These are phyloP conservation scores for Phytophthora multivora DNA, from an alignment of 352 stramenopile genomes.

Conservation along the genomic window DNA sequence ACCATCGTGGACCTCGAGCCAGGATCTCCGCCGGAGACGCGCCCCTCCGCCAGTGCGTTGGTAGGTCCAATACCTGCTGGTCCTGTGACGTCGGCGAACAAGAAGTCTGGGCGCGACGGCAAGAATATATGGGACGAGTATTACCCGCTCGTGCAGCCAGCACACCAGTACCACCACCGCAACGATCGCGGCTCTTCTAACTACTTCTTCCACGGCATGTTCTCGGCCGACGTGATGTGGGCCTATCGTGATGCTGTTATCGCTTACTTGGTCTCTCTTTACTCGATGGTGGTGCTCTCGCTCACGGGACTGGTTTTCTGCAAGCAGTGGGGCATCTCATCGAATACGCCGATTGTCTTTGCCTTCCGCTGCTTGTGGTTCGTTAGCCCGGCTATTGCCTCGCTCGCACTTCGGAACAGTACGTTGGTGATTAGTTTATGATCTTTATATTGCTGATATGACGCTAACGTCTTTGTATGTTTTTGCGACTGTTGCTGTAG, in stretches of 20 bases:
- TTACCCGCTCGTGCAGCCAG: conserved; percentile 85
- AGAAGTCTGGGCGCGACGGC: conserved; percentile 30
- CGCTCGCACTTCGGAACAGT: conserved; percentile 80
- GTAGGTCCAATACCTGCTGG: conserved; percentile 28
- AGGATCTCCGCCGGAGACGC: conserved; percentile 10
- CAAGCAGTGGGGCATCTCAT: conserved; percentile 74
- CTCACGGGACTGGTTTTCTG: conserved; percentile 86
- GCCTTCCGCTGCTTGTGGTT: conserved; percentile 70
- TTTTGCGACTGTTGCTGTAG: conserved; percentile 34
- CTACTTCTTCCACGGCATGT: conserved; percentile 90
- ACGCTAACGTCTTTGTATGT: conserved; percentile 1
- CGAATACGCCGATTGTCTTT: conserved; percentile 61
- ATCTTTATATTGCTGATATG: background rate
- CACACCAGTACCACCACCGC: conserved; percentile 80
- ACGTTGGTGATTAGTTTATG: conserved; percentile 11
- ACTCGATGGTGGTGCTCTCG: conserved; percentile 81
- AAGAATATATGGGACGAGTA: conserved; percentile 90
- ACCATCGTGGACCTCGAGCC: conserved; percentile 44
- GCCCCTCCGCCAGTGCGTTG: conserved; percentile 21
- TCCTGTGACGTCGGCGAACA: conserved; percentile 6
- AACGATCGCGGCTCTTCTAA: conserved; percentile 75
- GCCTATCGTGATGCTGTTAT: conserved; percentile 85
- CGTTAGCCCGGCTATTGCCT: conserved; percentile 68
- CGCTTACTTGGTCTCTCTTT: conserved; percentile 77
- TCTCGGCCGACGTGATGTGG: conserved; percentile 85